phyloP scores from a whole-genome alignment of 371 early-diverging fungal species.

The Mortierella sp. region DNA sequence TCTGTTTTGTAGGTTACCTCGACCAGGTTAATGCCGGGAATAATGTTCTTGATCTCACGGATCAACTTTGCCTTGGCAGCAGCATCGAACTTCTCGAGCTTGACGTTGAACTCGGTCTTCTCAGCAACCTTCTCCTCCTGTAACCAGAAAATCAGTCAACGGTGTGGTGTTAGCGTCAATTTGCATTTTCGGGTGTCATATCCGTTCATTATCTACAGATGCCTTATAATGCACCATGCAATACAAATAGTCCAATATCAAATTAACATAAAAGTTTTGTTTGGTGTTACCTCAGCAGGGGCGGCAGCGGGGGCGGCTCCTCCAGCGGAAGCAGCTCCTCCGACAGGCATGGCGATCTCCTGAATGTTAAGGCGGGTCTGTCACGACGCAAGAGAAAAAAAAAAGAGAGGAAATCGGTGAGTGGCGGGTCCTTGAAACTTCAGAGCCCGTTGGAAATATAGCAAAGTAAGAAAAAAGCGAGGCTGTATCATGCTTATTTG shows the following conservation, averaged over 20 bases:
- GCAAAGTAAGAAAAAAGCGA: no score
- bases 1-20: constrained; percentile 65
- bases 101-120: constrained; percentile 94
- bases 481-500: no score
- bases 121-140: constrained; percentile 87
- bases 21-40: constrained; percentile 93
- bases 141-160: no score
- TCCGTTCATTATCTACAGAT: no score
- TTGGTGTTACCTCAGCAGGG: constrained; percentile 57
- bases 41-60: constrained; percentile 94
- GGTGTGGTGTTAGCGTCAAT: no score
- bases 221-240: no score
- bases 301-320: constrained; percentile 73
- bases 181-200: no score
- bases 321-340: constrained; percentile 71
- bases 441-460: no score
- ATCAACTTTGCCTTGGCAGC: constrained; percentile 97
- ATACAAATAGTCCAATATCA: not conserved
- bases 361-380: constrained; percentile 92
- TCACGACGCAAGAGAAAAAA: no score
- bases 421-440: no score
- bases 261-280: no score
- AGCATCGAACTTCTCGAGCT: constrained; percentile 96
- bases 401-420: no score
- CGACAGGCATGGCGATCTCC: constrained; percentile 90